phyloP scores from a whole-genome alignment of 352 stramenopile species.

The Thraustotheca clavata region DNA sequence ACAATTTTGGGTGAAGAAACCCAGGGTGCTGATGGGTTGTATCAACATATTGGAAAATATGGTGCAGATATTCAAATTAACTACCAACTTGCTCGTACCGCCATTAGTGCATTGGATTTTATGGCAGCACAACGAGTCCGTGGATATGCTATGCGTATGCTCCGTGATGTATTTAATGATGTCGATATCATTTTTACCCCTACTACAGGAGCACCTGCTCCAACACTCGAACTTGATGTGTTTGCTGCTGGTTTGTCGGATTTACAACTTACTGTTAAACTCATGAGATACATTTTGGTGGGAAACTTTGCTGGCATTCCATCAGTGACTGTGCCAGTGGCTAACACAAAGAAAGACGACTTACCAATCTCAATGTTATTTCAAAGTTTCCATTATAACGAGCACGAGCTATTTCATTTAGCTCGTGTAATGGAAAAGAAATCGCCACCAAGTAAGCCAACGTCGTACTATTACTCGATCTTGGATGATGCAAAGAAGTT shows the following conservation, averaged over 20 bases:
- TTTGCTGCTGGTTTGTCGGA: conserved; percentile 46
- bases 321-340: conserved; percentile 58
- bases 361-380: conserved; percentile 74
- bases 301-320: conserved; percentile 85
- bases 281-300: conserved; percentile 82
- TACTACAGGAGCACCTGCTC: conserved; percentile 60
- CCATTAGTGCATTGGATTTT: conserved; percentile 65
- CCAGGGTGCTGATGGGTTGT: conserved; percentile 54
- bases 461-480: not conserved
- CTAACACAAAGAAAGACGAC: conserved; percentile 38
- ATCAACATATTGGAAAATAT: conserved; percentile 41
- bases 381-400: conserved; percentile 60
- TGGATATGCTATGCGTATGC: conserved; percentile 63
- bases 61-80: conserved; percentile 65
- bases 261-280: conserved; percentile 21
- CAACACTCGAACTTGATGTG: conserved; percentile 45
- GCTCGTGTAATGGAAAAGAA: conserved; percentile 26
- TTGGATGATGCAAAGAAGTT: not conserved
- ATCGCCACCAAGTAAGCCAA: not conserved
- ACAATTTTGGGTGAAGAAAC: conserved; percentile 77
- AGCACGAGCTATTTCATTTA: conserved; percentile 64
- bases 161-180: conserved; percentile 60
- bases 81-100: conserved; percentile 57
- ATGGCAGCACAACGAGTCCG: conserved; percentile 78
- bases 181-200: conserved; percentile 84